Base-by-base conservation (phyloP, 2,329 filamentous ascomycete genomes). In the Venturia asperata region DNA sequence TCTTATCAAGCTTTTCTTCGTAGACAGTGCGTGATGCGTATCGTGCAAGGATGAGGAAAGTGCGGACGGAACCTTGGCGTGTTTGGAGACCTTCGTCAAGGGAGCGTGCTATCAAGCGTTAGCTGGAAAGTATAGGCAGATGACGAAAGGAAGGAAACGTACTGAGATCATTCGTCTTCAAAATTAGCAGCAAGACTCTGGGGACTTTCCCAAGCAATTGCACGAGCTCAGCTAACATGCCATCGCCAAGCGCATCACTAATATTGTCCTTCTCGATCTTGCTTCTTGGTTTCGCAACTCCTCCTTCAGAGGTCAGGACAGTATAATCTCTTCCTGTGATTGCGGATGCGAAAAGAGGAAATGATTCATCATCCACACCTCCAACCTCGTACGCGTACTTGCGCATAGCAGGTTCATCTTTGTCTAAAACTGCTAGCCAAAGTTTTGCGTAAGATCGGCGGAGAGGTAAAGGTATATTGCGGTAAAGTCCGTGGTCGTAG, bases 101-200 rank as follows among this genome's bases (percentile, higher is more conserved):
- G 71, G 89, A 94, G 68, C 94, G 87, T 19, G 94, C 82, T 84
- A 67, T 34, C 63, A 15, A 10, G 7, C 13, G 6, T 66, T 49
- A 64, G 45, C 30, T 17, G 43, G 5, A 6, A 19, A 30, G 11
- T 37, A 3, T 41, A 42, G 24, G 34, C 67, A 62, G 67, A 62
- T 34, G 30, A 47, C 52, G 3, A 62, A 27, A 42, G 65, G 43
- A 11, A 19, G 2, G 37, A 11, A 45, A 77, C 81, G 73, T 77
- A 84, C 81, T 99, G 47, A 99, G 80, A 77, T 99, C 94, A 74
- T 99, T 99, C 2, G 94, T 99, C 79, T 99, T 99, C 68, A 99
- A 82, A 69, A 99, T 97, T 37, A 99, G 81, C 15, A 99, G 82
- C 64, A 99, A 96, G 69, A 99, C 91, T 56, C 92, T 82, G 0